A percentile compares a stretch with the other conserved stretches of the same genome.
These are phyloP conservation scores for Quercus glauca DNA, from an alignment of 306 rosid genomes.

Conservation along the genomic window DNA sequence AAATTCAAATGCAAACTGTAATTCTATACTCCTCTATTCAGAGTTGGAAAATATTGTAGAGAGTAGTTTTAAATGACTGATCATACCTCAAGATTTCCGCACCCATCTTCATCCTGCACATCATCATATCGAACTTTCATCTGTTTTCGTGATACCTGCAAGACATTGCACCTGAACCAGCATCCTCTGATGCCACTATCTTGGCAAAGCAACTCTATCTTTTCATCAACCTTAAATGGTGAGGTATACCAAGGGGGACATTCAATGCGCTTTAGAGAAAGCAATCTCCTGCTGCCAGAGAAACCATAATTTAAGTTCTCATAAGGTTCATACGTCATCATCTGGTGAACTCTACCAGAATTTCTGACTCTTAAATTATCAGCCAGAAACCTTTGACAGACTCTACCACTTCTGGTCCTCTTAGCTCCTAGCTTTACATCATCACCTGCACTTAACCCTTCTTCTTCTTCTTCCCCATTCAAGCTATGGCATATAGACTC, in stretches of 20 bases:
- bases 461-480: conserved; percentile 55
- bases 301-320: conserved; percentile 44
- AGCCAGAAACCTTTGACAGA: conserved; percentile 34
- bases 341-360: conserved; percentile 41
- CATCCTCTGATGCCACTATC: conserved; percentile 99
- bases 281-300: conserved; percentile 38
- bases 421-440: conserved; percentile 57
- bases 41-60: conserved; percentile 2
- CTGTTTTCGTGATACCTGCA: conserved; percentile 67
- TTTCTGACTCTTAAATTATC: conserved; percentile 51
- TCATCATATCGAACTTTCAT: conserved; percentile 79
- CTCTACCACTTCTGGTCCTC: conserved; percentile 65
- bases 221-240: conserved; percentile 59
- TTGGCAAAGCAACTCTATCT: conserved; percentile 92
- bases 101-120: conserved; percentile 81
- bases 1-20: not conserved
- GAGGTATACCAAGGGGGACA: conserved; percentile 47
- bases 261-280: conserved; percentile 49
- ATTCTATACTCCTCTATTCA: conserved; percentile 15
- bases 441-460: conserved; percentile 49
- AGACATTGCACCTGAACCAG: conserved; percentile 92
- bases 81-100: conserved; percentile 85
- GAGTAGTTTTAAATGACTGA: conserved; percentile 12
- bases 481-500: conserved; percentile 39
- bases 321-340: conserved; percentile 42